Percentiles rank a stretch among this genome's conserved stretches.
Conservation (phyloP, 177 flowering plant genomes). For the Vitis hybrid region DNA sequence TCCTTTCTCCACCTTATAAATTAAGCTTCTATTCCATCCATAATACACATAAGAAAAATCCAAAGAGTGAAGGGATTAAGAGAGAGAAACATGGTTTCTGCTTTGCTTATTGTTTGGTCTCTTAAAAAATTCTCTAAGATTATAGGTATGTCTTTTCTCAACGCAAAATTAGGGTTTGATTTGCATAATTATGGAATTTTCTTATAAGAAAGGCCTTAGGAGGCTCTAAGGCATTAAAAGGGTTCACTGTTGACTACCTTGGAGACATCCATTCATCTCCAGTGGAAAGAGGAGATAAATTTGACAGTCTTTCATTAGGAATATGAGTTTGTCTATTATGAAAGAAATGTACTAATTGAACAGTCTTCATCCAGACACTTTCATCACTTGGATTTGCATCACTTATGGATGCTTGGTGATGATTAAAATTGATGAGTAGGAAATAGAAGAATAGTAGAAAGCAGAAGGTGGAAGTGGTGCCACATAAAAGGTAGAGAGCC, state of each 20-base stretch:
- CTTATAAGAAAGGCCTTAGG: not conserved
- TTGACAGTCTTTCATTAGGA: not conserved
- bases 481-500: conserved; percentile 29
- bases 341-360: conserved; percentile 5
- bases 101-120: no score
- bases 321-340: not conserved
- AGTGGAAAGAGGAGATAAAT: not conserved
- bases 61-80: no score
- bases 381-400: conserved; percentile 3
- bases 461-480: conserved; percentile 28
- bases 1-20: no score
- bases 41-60: no score
- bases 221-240: not conserved
- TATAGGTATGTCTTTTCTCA: no score
- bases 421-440: conserved; percentile 4
- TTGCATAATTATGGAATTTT: no score
- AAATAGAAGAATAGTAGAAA: conserved; percentile 17
- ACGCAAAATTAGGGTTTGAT: no score
- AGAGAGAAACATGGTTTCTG: no score
- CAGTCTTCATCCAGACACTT: conserved; percentile 8
- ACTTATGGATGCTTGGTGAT: conserved; percentile 3
- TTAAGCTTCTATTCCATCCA: no score
- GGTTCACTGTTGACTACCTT: not conserved
- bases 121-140: no score
- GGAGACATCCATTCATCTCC: not conserved